Conservation (phyloP, 129 eudicot species). For the Helianthus tuberosus region DNA sequence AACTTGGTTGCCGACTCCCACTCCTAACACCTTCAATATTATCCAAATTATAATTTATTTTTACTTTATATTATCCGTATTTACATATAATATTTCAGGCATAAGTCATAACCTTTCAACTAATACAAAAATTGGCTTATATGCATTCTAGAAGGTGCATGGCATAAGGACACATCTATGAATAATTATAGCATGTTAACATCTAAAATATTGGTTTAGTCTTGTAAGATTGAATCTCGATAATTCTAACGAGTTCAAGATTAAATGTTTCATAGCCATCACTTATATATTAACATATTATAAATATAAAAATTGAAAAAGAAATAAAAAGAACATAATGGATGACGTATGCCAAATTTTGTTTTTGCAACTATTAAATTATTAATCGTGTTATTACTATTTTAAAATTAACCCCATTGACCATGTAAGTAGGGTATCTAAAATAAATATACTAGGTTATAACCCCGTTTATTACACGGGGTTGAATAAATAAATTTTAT, state of each 20-base stretch:
- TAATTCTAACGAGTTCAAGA: no score
- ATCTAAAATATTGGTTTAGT: conserved; percentile 12
- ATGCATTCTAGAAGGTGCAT: conserved; percentile 11
- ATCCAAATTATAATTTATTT: not conserved
- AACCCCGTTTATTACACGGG: no score
- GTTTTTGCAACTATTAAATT: not conserved
- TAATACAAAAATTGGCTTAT: not conserved
- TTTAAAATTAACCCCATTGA: not conserved
- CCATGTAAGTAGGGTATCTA: not conserved
- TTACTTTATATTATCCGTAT: not conserved
- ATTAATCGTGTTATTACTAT: not conserved
- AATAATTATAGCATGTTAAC: conserved; percentile 15
- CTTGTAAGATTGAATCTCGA: not conserved
- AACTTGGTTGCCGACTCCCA: no score
- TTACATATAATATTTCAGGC: not conserved
- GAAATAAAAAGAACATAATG: no score
- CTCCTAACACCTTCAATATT: no score
- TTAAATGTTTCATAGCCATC: no score
- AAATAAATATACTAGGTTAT: no score
- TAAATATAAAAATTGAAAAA: no score
- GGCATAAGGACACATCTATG: not conserved
- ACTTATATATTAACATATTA: no score
- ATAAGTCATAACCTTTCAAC: conserved; percentile 8
- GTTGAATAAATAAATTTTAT: no score
- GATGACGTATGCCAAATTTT: not conserved